Evolutionary conservation across 352 stramenopile species (phyloP), one percentile per base, ranked within the genome.

Genomic region (Pythium brachiatum): DNA sequence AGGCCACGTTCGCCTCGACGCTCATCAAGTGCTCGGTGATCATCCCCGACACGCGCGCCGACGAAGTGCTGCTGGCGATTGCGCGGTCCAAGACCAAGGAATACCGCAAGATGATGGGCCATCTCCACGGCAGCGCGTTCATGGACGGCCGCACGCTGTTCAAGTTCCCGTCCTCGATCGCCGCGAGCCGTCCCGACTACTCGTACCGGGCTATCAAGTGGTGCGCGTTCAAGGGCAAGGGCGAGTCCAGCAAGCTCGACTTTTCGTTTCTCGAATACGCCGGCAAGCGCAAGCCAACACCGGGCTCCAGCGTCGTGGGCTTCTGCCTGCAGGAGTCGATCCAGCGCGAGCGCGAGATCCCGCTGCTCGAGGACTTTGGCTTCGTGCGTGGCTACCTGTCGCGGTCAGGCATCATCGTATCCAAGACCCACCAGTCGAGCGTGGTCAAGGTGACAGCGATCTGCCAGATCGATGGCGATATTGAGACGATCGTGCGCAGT

Each of bases 211-310:
- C 79, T 7, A 88, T 92, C 44, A 92, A 92, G 57, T 92, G 83
- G 83, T 81, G 83, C 57, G 79, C 79, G 11, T 73, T 87, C 34
- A 74, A 79, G 48, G 66, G 46, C 27, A 76, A 58, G 57, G 47
- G 73, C 58, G 69, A 78, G 2, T 31, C 77, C 23, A 81, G 83
- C 57, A 66, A 78, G 38, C 57, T 88, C 36, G 81, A 90, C 59
- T 90, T 92, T 57, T 89, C 76, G 46, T 89, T 85, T 39, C 70
- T 92, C 29, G 81, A 92, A 58, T 90, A 92, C 66, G 75, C 77
- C 12, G 81, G 81, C n/a, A 82, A 81, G 69, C 79, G 73, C 50
- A 79, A 75, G 43, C 62, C 72, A 0, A 60, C 69, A 25, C 73
- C 77, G 0, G 78, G 78, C 3, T 87, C 81, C 25, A 87, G 58